Conservation (phyloP, 805 yeast species). For the Schizosaccharomyces lindneri region DNA sequence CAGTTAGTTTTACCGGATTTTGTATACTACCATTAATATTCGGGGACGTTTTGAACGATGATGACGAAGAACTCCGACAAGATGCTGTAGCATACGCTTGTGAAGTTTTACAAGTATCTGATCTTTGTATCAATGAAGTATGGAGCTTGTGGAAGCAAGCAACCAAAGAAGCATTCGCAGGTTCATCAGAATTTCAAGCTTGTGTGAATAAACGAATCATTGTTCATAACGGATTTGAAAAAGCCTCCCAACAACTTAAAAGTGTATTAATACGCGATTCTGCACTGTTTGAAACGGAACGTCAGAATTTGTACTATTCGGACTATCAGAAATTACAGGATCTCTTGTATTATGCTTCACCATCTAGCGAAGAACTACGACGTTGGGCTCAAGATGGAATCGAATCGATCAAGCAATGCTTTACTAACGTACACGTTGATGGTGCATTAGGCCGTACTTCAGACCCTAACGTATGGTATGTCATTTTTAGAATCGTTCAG, state of each 20-base stretch:
- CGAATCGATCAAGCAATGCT: neutral
- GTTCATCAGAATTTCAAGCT: neutral
- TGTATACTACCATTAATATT: slow-evolving; percentile 8
- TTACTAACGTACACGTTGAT: neutral
- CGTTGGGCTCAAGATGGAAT: neutral
- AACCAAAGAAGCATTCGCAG: neutral
- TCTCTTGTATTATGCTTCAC: neutral
- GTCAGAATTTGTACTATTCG: neutral
- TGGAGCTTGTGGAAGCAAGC: neutral
- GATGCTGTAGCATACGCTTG: slow-evolving; percentile 22
- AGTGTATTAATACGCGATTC: neutral
- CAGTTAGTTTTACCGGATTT: slow-evolving; percentile 3
- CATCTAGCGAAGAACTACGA: neutral
- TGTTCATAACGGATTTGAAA: neutral
- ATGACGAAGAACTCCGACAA: slow-evolving; percentile 35
- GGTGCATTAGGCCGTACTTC: neutral
- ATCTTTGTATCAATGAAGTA: neutral
- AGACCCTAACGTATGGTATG: neutral
- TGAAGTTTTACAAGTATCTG: slow-evolving; percentile 15
- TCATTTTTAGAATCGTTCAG: neutral
- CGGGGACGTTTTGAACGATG: slow-evolving; percentile 28
- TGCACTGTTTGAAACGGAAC: neutral
- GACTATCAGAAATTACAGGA: neutral
- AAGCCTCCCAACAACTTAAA: neutral
- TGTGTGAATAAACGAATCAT: neutral